phyloP scores from a whole-genome alignment of 2,329 filamentous ascomycete genomes.

The Elsinoe perseae region DNA sequence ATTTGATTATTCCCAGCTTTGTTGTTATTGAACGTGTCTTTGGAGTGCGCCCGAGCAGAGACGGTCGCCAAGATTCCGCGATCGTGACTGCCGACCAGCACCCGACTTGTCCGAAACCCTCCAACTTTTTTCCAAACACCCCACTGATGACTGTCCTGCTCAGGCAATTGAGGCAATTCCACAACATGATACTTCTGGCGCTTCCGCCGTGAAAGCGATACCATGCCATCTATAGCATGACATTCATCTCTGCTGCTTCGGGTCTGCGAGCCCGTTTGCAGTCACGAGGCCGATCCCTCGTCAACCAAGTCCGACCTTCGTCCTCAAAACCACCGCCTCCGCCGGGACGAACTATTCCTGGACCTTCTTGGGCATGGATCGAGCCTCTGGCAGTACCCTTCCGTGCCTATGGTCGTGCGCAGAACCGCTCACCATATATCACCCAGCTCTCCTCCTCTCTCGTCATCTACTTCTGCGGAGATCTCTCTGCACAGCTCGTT shows the following conservation, averaged over 20 bases:
- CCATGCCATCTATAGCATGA: background rate
- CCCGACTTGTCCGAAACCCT: background rate
- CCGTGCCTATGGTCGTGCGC: conserved; percentile 58
- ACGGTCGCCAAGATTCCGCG: background rate
- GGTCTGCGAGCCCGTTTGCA: background rate
- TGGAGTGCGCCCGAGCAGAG: conserved; percentile 6
- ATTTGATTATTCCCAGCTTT: background rate
- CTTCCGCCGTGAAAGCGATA: background rate
- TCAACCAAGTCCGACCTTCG: background rate
- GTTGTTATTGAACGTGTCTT: background rate
- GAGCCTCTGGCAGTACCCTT: conserved; percentile 40
- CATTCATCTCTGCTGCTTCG: background rate
- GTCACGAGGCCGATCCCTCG: background rate
- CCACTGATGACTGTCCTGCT: background rate
- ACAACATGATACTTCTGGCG: background rate
- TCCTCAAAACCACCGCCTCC: conserved; percentile 13
- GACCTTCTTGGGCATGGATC: conserved; percentile 40
- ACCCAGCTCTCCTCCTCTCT: conserved; percentile 72
- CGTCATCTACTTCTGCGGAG: conserved; percentile 70
- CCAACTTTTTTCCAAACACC: background rate
- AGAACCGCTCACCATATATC: conserved; percentile 63
- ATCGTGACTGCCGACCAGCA: background rate
- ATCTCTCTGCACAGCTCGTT: conserved; percentile 69
- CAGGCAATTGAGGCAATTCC: background rate
- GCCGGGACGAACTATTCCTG: conserved; percentile 31